Evolutionary conservation across 75 land plant genomes (phyloP).

Genomic region (Cryptomeria japonica): DNA sequence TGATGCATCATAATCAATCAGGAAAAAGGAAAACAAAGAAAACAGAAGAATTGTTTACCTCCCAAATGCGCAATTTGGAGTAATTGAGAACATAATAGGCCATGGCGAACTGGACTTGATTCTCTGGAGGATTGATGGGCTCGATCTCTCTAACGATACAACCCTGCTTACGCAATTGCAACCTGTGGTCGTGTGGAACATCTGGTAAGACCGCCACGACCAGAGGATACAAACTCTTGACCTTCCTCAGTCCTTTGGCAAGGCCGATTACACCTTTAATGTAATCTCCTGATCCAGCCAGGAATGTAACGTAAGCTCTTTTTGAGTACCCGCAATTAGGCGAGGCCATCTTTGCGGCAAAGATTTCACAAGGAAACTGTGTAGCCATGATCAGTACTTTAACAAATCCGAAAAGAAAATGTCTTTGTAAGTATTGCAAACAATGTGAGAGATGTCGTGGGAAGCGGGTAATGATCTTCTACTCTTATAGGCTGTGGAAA

Average conservation of each 20-base stretch:
- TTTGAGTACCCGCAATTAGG: not conserved
- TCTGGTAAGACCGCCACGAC: constrained; percentile 50
- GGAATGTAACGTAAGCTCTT: constrained; percentile 62
- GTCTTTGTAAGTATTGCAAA: no score
- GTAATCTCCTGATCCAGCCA: constrained; percentile 75
- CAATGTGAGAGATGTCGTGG: no score
- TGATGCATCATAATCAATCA: not conserved
- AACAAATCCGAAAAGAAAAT: no score
- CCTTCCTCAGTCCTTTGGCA: constrained; percentile 49
- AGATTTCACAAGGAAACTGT: not conserved
- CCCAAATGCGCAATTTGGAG: constrained; percentile 63
- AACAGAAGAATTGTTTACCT: constrained; percentile 25
- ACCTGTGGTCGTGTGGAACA: constrained; percentile 44
- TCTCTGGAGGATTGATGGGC: constrained; percentile 38
- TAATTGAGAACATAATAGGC: constrained; percentile 52
- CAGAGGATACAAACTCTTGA: constrained; percentile 27
- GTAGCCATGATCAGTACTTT: no score
- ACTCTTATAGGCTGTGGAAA: no score
- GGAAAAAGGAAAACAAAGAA: not conserved
- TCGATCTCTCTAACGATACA: constrained; percentile 43
- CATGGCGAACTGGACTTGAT: constrained; percentile 25
- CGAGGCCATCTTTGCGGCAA: not conserved
- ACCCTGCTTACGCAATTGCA: constrained; percentile 36
- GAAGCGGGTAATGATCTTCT: no score
- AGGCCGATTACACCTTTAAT: constrained; percentile 51